phyloP scores from a whole-genome alignment of 2,329 filamentous ascomycete species.

The Akanthomyces uredinophilus region DNA sequence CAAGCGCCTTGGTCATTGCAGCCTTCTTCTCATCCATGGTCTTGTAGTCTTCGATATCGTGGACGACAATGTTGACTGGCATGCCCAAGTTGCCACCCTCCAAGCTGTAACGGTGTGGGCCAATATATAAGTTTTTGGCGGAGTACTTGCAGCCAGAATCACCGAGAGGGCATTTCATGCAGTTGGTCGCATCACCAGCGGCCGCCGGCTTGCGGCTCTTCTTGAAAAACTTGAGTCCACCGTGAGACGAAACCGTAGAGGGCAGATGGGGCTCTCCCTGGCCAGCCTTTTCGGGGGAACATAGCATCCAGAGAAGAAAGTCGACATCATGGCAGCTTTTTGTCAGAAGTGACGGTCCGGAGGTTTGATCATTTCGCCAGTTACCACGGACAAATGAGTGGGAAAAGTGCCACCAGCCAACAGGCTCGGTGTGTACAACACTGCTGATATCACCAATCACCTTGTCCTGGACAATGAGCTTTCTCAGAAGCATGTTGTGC shows the following conservation, averaged over 20 bases:
- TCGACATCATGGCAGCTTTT: conserved; percentile 98
- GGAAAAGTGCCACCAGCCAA: conserved; percentile 94
- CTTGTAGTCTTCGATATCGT: conserved; percentile 79
- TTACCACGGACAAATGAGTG: conserved; percentile 91
- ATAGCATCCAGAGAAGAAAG: conserved; percentile 84
- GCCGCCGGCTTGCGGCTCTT: conserved; percentile 67
- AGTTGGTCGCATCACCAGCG: conserved; percentile 79
- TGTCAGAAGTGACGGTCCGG: conserved; percentile 78
- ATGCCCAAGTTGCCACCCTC: conserved; percentile 64
- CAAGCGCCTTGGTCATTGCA: conserved; percentile 39
- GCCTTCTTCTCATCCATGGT: conserved; percentile 34
- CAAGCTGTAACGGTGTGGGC: conserved; percentile 55
- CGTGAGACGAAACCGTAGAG: conserved; percentile 67
- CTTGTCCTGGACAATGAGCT: conserved; percentile 67
- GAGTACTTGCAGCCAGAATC: conserved; percentile 79
- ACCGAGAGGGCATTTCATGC: conserved; percentile 63
- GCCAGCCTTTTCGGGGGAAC: conserved; percentile 54
- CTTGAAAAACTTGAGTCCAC: conserved; percentile 73
- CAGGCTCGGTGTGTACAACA: conserved; percentile 86
- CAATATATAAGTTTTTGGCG: conserved; percentile 75
- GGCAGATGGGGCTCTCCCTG: conserved; percentile 63
- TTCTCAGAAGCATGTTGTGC: conserved; percentile 80
- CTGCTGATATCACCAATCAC: conserved; percentile 81
- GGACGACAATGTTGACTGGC: conserved; percentile 86
- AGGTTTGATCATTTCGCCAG: conserved; percentile 76